These are phyloP conservation scores for Chlamydomonas eustigma DNA, from an alignment of 139 green algal species.

Conservation along the genomic window DNA sequence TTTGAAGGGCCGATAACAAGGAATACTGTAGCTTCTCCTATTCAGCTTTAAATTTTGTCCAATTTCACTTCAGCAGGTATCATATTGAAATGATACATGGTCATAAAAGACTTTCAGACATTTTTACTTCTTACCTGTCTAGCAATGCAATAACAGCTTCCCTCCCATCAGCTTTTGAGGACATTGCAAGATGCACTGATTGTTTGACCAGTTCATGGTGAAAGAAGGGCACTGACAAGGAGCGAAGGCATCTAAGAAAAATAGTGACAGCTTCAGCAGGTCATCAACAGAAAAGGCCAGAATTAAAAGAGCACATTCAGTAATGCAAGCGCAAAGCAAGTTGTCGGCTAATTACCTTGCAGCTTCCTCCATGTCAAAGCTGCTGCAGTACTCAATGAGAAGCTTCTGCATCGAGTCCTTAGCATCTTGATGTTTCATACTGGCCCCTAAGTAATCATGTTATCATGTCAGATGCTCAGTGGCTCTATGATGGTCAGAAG, in stretches of 20 bases:
- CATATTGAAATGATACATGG: too few relatives aligned
- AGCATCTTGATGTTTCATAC: conserved; percentile 30
- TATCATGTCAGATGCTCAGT: not conserved
- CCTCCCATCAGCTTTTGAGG: not conserved
- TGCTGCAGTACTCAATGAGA: conserved; percentile 61
- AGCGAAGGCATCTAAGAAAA: conserved; percentile 45
- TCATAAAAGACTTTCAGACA: too few relatives aligned
- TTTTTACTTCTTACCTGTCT: not conserved
- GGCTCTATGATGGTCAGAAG: too few relatives aligned
- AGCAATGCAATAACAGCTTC: not conserved
- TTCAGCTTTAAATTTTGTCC: too few relatives aligned
- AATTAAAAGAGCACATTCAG: too few relatives aligned
- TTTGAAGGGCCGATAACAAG: too few relatives aligned
- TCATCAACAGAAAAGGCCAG: too few relatives aligned
- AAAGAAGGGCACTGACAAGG: conserved; percentile 69
- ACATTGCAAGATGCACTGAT: not conserved
- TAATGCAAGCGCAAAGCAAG: too few relatives aligned
- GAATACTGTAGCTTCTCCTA: too few relatives aligned
- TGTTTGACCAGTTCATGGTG: conserved; percentile 79
- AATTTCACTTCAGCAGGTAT: too few relatives aligned
- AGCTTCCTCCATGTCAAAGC: conserved; percentile 50
- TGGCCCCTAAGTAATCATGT: conserved; percentile 22
- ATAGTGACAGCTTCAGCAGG: too few relatives aligned
- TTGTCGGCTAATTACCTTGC: too few relatives aligned
- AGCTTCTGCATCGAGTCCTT: conserved; percentile 50